Percentiles rank a stretch among this genome's conserved stretches.
phyloP scores from a whole-genome alignment of 2,329 filamentous ascomycete genomes.

The Hymenoscyphus salicellus region DNA sequence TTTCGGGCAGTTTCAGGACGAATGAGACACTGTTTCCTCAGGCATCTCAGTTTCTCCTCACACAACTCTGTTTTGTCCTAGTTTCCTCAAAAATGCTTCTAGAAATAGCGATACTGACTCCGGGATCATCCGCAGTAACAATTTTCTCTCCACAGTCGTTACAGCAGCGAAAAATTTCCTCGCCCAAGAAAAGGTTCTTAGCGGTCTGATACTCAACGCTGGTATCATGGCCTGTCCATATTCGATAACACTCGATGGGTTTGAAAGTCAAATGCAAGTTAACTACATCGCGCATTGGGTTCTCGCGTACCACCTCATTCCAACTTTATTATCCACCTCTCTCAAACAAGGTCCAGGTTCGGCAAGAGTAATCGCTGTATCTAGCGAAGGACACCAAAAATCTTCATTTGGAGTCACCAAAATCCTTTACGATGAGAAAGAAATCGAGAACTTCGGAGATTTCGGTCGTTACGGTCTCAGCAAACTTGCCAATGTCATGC shows the following conservation, averaged over 20 bases:
- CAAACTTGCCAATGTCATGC: slow-evolving; percentile 25
- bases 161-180: slow-evolving; percentile 33
- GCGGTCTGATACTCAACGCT: slow-evolving; percentile 46
- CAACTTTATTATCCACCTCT: slow-evolving; percentile 17
- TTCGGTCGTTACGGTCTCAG: slow-evolving; percentile 19
- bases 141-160: slow-evolving; percentile 31
- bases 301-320: slow-evolving; percentile 19
- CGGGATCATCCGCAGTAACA: slow-evolving; percentile 15
- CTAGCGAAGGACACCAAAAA: slow-evolving; percentile 20
- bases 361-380: slow-evolving; percentile 18
- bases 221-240: slow-evolving; percentile 42
- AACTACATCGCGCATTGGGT: slow-evolving; percentile 39
- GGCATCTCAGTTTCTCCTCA: no score
- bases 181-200: slow-evolving; percentile 34
- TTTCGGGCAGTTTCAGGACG: no score
- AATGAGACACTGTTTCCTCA: no score
- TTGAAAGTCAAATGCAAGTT: slow-evolving; percentile 38
- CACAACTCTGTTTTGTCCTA: no score
- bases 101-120: no score
- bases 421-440: slow-evolving; percentile 14
- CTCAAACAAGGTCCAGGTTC: slow-evolving; percentile 15
- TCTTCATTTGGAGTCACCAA: slow-evolving; percentile 12
- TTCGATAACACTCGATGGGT: slow-evolving; percentile 34
- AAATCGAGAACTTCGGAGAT: slow-evolving; percentile 10
- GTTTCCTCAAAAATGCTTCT: no score